Conservation (phyloP, 805 yeast genomes). For the Hanseniaspora jakobsenii region DNA sequence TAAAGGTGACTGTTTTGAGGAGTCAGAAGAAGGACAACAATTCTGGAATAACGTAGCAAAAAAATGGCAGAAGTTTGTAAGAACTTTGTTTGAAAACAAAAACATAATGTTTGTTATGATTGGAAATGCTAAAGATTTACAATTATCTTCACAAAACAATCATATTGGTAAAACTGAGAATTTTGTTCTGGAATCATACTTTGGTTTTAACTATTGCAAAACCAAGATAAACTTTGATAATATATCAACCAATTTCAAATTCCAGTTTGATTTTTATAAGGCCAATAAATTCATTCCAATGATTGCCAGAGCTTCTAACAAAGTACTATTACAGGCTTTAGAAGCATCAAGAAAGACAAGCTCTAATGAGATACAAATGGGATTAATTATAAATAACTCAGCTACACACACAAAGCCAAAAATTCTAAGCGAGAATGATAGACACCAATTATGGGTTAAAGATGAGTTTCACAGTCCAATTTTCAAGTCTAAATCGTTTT, state of each 20-base stretch:
- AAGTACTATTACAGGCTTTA: slow-evolving; percentile 21
- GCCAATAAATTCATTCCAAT: slow-evolving; percentile 31
- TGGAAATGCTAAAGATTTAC: slow-evolving; percentile 22
- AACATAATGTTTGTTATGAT: slow-evolving; percentile 31
- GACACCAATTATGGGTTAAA: slow-evolving; percentile 44
- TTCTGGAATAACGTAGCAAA: slow-evolving; percentile 37
- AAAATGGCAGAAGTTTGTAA: slow-evolving; percentile 29
- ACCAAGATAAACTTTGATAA: slow-evolving; percentile 10
- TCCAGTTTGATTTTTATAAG: slow-evolving; percentile 16
- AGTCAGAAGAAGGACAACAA: slow-evolving; percentile 24
- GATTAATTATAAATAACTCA: slow-evolving; percentile 27
- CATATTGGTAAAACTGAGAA: neutral
- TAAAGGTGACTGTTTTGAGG: slow-evolving; percentile 26
- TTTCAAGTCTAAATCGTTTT: slow-evolving; percentile 27
- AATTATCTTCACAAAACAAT: neutral
- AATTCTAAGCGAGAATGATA: slow-evolving; percentile 27
- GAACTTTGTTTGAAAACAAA: slow-evolving; percentile 20
- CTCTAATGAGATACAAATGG: slow-evolving; percentile 23
- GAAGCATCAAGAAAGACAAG: slow-evolving; percentile 24
- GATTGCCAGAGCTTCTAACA: slow-evolving; percentile 25
- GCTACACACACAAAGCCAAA: slow-evolving; percentile 28
- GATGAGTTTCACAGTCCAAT: slow-evolving; percentile 25
- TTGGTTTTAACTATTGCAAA: slow-evolving; percentile 34
- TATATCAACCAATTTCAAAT: neutral
- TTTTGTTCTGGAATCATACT: slow-evolving; percentile 30